Evolutionary conservation across 805 yeast species (phyloP), one percentile per base, ranked within the genome.

Genomic region (Metschnikowia reukaufii): DNA sequence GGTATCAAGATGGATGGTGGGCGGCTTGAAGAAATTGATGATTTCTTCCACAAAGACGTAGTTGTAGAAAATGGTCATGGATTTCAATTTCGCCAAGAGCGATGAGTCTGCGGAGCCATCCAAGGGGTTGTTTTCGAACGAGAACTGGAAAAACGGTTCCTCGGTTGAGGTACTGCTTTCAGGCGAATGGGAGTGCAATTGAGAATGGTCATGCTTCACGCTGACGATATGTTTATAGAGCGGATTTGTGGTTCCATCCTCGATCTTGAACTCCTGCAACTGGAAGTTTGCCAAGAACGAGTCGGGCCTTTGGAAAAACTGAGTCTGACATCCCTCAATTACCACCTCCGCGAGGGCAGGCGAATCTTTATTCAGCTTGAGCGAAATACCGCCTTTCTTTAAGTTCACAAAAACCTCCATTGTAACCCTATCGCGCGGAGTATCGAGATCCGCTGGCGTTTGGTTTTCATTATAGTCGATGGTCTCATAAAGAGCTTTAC

Each of bases 61-160:
- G 64, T 92, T 91, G 64, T 94, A 92, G 60, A 86, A 89, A 15
- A 95, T 82, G 0, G 96, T 88, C 83, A 94, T 86, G 55, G 96
- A 87, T 54, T 83, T 82, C 64, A 91, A 72, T 59, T 84, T 87
- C 2, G 90, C 84, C 39, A 79, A 67, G 25, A 95, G 66, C 15
- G 78, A 77, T 0, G 96, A 84, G 63, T 92, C 97, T 0, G 98
- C 96, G 18, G 81, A 72, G 6, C 76, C 85, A 64, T 89, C 94
- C 29, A 88, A 65, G 1, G 99, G 99, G 58, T 91, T 88, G 27
- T 81, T 77, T 62, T 95, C 99, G 63, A 88, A 88, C 0, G 86
- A 75, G 1, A 88, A 75, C 61, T 84, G 83, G 64, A 95, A 89
- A 54, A 94, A 87, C 1, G 96, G 96, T 21, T 79, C 83, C 15